Evolutionary conservation across 495 filamentous ascomycete species (phyloP).

Genomic region (Daldinia grandis): DNA sequence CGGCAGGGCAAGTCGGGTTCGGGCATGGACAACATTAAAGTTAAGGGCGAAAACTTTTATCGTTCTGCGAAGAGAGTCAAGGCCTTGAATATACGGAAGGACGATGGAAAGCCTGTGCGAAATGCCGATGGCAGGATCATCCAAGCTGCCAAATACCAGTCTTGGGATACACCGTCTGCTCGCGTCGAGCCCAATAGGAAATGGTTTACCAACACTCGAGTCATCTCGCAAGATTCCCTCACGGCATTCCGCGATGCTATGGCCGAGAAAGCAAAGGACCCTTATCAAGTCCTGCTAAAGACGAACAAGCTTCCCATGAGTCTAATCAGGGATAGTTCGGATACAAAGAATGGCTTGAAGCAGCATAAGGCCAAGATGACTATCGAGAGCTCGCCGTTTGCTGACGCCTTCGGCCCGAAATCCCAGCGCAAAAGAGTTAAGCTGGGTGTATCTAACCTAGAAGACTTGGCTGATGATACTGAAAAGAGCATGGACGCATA

Average conservation of each 20-base stretch:
- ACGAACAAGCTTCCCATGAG: conserved; percentile 91
- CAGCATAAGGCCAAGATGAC: conserved; percentile 94
- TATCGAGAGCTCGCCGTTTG: conserved; percentile 84
- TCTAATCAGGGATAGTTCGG: conserved; percentile 71
- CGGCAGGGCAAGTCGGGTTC: conserved; percentile 81
- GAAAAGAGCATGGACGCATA: conserved; percentile 81
- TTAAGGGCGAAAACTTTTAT: conserved; percentile 97
- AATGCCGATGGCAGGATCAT: conserved; percentile 79
- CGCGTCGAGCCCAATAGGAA: conserved; percentile 93
- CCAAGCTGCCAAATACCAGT: conserved; percentile 83
- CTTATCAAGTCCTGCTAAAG: conserved; percentile 90
- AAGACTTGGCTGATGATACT: conserved; percentile 82
- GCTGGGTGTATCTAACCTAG: conserved; percentile 78
- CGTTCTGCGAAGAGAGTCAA: conserved; percentile 88
- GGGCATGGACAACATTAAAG: conserved; percentile 89
- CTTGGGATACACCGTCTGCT: conserved; percentile 75
- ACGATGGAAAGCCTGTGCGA: conserved; percentile 70
- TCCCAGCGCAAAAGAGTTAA: conserved; percentile 91
- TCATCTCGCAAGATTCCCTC: conserved; percentile 69
- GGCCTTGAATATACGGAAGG: conserved; percentile 85
- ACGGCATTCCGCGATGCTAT: conserved; percentile 90
- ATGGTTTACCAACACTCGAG: conserved; percentile 68
- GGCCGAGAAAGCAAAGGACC: conserved; percentile 86
- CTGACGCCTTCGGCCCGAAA: conserved; percentile 93
- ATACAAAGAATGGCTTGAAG: conserved; percentile 79